phyloP scores from a whole-genome alignment of 1,284 basidiomycete genomes.

The Cystobasidium slooffiae region DNA sequence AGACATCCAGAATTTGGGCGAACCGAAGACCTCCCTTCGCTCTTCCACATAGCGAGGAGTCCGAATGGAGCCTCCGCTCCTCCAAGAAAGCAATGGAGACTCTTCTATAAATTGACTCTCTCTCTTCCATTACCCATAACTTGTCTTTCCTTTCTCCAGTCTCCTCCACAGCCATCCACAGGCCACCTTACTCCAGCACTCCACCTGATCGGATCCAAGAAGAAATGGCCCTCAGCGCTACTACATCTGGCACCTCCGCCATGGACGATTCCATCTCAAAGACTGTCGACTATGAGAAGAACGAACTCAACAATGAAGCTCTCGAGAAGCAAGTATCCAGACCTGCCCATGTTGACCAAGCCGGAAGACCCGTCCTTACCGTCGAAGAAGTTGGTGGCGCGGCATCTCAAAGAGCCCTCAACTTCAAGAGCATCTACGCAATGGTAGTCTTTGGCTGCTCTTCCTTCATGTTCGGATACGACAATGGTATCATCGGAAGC shows the following conservation, averaged over 20 bases:
- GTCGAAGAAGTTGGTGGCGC: not conserved
- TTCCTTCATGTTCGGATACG: conserved; percentile 15
- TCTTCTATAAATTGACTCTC: too few species aligned
- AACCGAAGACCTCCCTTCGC: not conserved
- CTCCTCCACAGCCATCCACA: too few species aligned
- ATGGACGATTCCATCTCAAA: not conserved
- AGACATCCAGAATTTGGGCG: not conserved
- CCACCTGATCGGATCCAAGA: too few species aligned
- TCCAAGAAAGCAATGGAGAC: too few species aligned
- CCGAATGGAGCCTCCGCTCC: too few species aligned
- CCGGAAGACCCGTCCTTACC: not conserved
- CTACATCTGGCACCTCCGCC: not conserved
- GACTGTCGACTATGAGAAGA: not conserved
- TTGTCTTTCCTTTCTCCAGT: too few species aligned
- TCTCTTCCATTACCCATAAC: too few species aligned
- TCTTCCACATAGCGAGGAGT: too few species aligned
- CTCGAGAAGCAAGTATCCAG: conserved; percentile 8
- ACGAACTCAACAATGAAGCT: not conserved
- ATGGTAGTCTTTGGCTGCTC: conserved; percentile 15
- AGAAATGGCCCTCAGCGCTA: not conserved
- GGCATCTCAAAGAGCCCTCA: not conserved
- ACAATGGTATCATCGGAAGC: conserved; percentile 10
- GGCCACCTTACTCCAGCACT: too few species aligned
- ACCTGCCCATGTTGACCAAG: not conserved
- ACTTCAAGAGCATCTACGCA: conserved; percentile 1